Percentiles rank a stretch among this genome's conserved stretches.
Evolutionary conservation across 2,329 filamentous ascomycete species (phyloP).

Genomic region (Aspergillus nomiae): DNA sequence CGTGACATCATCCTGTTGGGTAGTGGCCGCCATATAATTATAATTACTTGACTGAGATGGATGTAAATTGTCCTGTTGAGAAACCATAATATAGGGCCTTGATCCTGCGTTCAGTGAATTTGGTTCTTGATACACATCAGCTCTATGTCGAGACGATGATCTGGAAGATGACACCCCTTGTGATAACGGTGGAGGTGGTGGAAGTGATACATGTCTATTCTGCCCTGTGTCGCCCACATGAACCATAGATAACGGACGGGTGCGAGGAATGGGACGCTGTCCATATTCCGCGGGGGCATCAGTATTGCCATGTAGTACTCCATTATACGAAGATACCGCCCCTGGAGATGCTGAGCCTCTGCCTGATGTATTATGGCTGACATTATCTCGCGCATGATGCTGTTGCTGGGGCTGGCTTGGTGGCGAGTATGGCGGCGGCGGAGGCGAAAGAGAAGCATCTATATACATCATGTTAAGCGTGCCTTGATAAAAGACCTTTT

Average conservation of each 20-base stretch:
- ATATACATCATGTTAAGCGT: slow-evolving; percentile 14
- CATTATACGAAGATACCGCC: slow-evolving; percentile 20
- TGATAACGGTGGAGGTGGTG: slow-evolving; percentile 39
- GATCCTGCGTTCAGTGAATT: slow-evolving; percentile 19
- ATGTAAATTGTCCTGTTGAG: slow-evolving; percentile 25
- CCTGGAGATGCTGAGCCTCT: slow-evolving; percentile 22
- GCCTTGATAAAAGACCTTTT: neutral
- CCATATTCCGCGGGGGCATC: slow-evolving; percentile 27
- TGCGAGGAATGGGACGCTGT: slow-evolving; percentile 27
- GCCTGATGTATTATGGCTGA: slow-evolving; percentile 14
- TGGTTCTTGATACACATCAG: slow-evolving; percentile 28
- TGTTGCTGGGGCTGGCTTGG: slow-evolving; percentile 29
- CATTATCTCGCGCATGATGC: slow-evolving; percentile 19
- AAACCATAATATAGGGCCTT: slow-evolving; percentile 22
- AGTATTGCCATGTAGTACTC: slow-evolving; percentile 16
- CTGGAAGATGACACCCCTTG: slow-evolving; percentile 32
- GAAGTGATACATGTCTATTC: slow-evolving; percentile 33
- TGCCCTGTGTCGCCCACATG: slow-evolving; percentile 29
- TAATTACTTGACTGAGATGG: slow-evolving; percentile 20
- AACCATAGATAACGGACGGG: slow-evolving; percentile 37
- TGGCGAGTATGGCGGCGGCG: slow-evolving; percentile 44
- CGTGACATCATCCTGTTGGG: slow-evolving; percentile 25
- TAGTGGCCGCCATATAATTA: slow-evolving; percentile 13
- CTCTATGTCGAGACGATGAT: slow-evolving; percentile 36
- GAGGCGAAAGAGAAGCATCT: slow-evolving; percentile 36